phyloP scores from a whole-genome alignment of 2,329 filamentous ascomycete genomes.

The Periconia sp. region DNA sequence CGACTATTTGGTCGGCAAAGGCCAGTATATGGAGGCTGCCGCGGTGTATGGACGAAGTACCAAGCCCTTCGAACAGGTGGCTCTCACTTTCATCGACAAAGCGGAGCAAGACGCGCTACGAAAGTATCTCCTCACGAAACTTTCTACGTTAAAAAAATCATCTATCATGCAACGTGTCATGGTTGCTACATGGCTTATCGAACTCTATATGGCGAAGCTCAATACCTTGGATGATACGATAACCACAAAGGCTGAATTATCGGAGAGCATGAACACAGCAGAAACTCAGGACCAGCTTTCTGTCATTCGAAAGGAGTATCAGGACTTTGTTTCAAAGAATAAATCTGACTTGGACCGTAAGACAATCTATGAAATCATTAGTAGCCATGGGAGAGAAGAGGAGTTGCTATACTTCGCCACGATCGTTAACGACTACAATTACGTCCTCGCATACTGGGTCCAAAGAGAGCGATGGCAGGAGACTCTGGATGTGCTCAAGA shows the following conservation, averaged over 20 bases:
- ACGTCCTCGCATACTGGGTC: constrained; percentile 95
- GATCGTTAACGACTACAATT: constrained; percentile 88
- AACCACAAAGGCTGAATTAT: constrained; percentile 82
- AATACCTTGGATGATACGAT: constrained; percentile 95
- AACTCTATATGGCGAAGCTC: constrained; percentile 96
- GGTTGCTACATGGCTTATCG: constrained; percentile 93
- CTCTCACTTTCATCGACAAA: constrained; percentile 86
- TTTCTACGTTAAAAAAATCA: constrained; percentile 80
- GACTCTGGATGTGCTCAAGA: constrained; percentile 85
- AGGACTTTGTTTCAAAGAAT: constrained; percentile 85
- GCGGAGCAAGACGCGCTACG: constrained; percentile 88
- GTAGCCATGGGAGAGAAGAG: constrained; percentile 91
- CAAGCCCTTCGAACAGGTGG: constrained; percentile 96
- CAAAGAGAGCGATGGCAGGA: constrained; percentile 92
- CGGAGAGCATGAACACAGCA: constrained; percentile 71
- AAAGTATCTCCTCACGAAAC: constrained; percentile 85
- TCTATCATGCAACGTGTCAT: constrained; percentile 92
- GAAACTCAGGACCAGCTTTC: constrained; percentile 76
- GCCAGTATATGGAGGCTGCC: constrained; percentile 84
- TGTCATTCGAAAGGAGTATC: constrained; percentile 76
- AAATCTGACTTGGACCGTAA: constrained; percentile 87
- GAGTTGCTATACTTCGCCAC: constrained; percentile 92
- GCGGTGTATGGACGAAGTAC: constrained; percentile 92
- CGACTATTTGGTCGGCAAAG: constrained; percentile 82
- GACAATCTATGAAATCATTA: constrained; percentile 94